These are phyloP conservation scores for Coniferiporia weirii DNA, from an alignment of 1,284 basidiomycete genomes.

Conservation along the genomic window DNA sequence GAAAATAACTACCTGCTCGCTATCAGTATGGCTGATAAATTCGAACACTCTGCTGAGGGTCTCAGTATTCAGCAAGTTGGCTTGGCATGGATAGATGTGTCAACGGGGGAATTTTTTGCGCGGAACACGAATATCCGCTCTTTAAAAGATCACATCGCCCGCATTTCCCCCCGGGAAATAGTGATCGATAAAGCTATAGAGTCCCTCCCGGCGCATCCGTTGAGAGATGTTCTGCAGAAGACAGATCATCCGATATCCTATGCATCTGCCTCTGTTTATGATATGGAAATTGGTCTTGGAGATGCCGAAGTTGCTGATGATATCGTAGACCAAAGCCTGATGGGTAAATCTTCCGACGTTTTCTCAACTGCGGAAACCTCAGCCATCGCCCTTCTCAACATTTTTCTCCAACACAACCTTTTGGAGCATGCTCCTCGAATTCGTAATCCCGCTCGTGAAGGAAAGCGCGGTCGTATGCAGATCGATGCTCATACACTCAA, in stretches of 20 bases:
- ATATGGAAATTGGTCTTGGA: neutral
- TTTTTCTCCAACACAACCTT: conserved; percentile 67
- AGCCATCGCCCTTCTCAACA: conserved; percentile 65
- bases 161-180: conserved; percentile 79
- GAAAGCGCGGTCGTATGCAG: conserved; percentile 63
- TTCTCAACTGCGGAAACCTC: conserved; percentile 41
- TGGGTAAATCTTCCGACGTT: conserved; percentile 11
- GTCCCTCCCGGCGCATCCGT: conserved; percentile 34
- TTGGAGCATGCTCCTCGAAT: conserved; percentile 76
- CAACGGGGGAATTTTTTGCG: conserved; percentile 90
- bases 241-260: conserved; percentile 52
- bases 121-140: conserved; percentile 50
- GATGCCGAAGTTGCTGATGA: conserved; percentile 4
- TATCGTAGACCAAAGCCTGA: neutral
- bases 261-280: conserved; percentile 20
- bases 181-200: conserved; percentile 57
- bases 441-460: conserved; percentile 57
- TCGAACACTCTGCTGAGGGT: neutral
- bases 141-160: conserved; percentile 79
- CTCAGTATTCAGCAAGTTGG: conserved; percentile 34
- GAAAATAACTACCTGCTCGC: conserved; percentile 89
- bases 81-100: conserved; percentile 92
- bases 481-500: conserved; percentile 89
- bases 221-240: conserved; percentile 44
- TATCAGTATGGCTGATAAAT: conserved; percentile 30